A percentile compares a stretch with the other conserved stretches of the same genome.
phyloP scores from a whole-genome alignment of 495 filamentous ascomycete species.

The Xylaria sp. region DNA sequence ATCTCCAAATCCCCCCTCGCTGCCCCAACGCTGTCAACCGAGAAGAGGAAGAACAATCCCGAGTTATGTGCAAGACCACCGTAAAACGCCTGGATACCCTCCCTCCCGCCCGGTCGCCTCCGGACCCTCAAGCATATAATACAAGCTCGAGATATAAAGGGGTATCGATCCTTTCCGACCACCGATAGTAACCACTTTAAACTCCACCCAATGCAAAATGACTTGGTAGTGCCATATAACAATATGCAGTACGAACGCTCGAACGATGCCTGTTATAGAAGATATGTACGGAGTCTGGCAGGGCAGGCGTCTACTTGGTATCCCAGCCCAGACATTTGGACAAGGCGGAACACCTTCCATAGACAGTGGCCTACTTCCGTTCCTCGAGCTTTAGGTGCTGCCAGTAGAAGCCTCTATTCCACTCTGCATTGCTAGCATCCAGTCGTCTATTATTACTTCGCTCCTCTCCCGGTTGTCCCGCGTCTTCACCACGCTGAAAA shows the following conservation, averaged over 20 bases:
- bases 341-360: not conserved
- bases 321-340: not conserved
- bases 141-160: conserved; percentile 16
- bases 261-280: not conserved
- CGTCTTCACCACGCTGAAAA: conserved; percentile 36
- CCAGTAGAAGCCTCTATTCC: not conserved
- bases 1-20: not conserved
- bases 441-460: not conserved
- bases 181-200: conserved; percentile 9
- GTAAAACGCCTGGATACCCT: conserved; percentile 16
- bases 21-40: not conserved
- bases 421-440: not conserved
- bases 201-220: conserved; percentile 29
- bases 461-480: conserved; percentile 21
- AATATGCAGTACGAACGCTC: conserved; percentile 16
- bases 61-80: not conserved
- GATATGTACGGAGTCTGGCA: not conserved
- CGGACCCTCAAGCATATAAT: not conserved
- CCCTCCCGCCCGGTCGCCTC: not conserved
- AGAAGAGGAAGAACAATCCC: not conserved
- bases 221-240: conserved; percentile 11
- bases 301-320: not conserved
- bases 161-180: conserved; percentile 25
- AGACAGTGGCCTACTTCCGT: not conserved
- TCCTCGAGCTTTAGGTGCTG: not conserved